Conservation (phyloP, 169 alveolate species). For the Eimeria sp. region DNA sequence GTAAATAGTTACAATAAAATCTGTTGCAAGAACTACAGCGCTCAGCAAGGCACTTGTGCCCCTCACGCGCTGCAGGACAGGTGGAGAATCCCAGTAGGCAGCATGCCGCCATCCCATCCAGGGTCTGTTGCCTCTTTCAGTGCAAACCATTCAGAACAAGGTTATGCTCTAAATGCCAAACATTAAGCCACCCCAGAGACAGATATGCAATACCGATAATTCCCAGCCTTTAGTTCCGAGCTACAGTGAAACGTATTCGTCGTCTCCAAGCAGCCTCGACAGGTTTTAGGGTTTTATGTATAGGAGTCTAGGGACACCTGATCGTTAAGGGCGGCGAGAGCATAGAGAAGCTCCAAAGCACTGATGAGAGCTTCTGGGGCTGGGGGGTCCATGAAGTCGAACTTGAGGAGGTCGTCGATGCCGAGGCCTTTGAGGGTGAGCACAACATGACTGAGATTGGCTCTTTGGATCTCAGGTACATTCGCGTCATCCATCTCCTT, state of each 20-base stretch:
- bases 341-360: constrained; percentile 98
- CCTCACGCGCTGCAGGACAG: not conserved
- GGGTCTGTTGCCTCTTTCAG: not conserved
- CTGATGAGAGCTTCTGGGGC: constrained; percentile 96
- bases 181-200: not conserved
- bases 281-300: not conserved
- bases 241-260: not conserved
- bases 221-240: not conserved
- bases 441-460: constrained; percentile 89
- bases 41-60: not conserved
- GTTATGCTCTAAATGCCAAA: not conserved
- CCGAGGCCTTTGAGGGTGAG: constrained; percentile 97
- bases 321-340: constrained; percentile 98
- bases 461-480: constrained; percentile 87
- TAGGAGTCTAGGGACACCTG: constrained; percentile 31
- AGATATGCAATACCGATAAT: not conserved
- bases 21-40: not conserved
- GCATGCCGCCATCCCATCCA: not conserved
- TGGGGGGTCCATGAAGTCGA: constrained; percentile 99
- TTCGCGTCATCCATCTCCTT: constrained; percentile 97
- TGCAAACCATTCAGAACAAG: not conserved
- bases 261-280: not conserved
- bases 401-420: constrained; percentile 98
- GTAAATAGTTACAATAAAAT: not conserved
- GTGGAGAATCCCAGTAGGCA: not conserved